These are phyloP conservation scores for Botrytis tulipae DNA, from an alignment of 2,329 filamentous ascomycete species.

Conservation along the genomic window DNA sequence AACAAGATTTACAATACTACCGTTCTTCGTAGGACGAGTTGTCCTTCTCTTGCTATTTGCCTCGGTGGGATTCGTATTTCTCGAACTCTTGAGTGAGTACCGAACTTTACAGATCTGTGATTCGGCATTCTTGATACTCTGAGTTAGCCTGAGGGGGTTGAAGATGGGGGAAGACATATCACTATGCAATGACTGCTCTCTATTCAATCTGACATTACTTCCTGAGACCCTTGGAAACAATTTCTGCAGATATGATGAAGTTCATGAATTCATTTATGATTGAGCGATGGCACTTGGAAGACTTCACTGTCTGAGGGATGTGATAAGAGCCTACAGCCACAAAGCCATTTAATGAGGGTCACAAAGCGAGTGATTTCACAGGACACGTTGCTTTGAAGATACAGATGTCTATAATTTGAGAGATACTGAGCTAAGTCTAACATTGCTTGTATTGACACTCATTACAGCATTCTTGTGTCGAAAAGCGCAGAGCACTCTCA, in stretches of 20 bases:
- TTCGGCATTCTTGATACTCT: background rate
- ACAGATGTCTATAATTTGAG: background rate
- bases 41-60: background rate
- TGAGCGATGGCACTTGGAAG: background rate
- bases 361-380: background rate
- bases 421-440: background rate
- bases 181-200: background rate
- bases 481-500: rapidly evolving
- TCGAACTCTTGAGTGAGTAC: background rate
- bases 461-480: background rate
- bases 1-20: background rate
- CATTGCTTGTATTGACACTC: background rate
- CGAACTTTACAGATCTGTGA: background rate
- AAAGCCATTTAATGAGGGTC: background rate
- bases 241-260: background rate
- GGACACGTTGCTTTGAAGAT: background rate
- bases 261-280: background rate
- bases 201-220: background rate
- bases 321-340: background rate
- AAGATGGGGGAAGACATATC: rapidly evolving
- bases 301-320: too few relatives aligned
- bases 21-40: background rate
- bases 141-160: background rate
- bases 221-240: too few relatives aligned
- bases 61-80: background rate